Conservation (phyloP, 164 flowering plant genomes). For the Umbellularia californica region DNA sequence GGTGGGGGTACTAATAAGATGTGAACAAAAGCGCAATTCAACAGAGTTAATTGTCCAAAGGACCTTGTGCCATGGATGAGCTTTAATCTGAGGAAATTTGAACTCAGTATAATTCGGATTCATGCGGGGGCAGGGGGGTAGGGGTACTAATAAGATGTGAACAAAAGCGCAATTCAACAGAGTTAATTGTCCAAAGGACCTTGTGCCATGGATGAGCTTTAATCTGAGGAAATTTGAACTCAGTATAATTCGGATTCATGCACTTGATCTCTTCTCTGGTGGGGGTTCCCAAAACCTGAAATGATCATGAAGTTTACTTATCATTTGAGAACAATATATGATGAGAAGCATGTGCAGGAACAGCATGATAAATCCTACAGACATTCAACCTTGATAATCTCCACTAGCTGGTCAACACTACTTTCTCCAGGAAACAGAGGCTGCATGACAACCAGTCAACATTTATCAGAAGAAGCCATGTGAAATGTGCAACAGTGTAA, state of each 20-base stretch:
- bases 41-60: neutral
- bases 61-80: constrained; percentile 99
- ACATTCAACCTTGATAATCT: constrained; percentile 47
- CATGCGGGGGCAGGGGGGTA: no score
- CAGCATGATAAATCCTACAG: neutral
- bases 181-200: constrained; percentile 32
- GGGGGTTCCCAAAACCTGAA: constrained; percentile 86
- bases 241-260: constrained; percentile 96
- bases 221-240: constrained; percentile 91
- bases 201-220: constrained; percentile 99
- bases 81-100: constrained; percentile 93
- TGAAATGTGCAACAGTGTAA: neutral
- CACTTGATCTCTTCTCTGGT: constrained; percentile 96
- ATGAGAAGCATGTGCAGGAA: neutral
- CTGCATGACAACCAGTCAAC: constrained; percentile 23
- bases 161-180: neutral
- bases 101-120: constrained; percentile 91
- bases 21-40: neutral
- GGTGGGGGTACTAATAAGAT: neutral
- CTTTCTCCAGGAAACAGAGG: constrained; percentile 72
- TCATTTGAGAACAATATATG: neutral
- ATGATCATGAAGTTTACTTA: neutral
- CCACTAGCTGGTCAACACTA: constrained; percentile 58
- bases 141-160: neutral
- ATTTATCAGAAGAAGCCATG: constrained; percentile 12